phyloP scores from a whole-genome alignment of 2,329 filamentous ascomycete genomes.

The Stachybotrys echinatus region DNA sequence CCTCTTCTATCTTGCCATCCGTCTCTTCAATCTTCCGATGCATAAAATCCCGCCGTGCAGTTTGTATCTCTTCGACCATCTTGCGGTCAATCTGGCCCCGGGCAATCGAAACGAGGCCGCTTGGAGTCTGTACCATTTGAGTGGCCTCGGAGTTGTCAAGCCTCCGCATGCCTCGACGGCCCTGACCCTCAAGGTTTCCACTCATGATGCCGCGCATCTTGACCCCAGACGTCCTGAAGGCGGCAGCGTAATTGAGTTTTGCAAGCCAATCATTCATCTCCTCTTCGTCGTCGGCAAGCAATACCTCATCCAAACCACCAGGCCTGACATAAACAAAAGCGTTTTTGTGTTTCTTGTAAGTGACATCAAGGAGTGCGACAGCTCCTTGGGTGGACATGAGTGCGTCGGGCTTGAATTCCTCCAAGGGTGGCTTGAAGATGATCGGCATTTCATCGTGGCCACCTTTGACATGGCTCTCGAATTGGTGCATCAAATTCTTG shows the following conservation, averaged over 20 bases:
- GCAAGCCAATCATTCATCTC: slow-evolving; percentile 97
- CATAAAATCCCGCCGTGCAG: slow-evolving; percentile 78
- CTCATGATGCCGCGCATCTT: slow-evolving; percentile 84
- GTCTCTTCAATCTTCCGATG: slow-evolving; percentile 76
- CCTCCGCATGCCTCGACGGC: slow-evolving; percentile 64
- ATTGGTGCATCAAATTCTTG: slow-evolving; percentile 83
- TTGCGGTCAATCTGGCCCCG: slow-evolving; percentile 72
- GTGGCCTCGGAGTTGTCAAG: slow-evolving; percentile 58
- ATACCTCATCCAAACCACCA: slow-evolving; percentile 80
- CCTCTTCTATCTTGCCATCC: slow-evolving; percentile 68
- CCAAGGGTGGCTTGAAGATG: slow-evolving; percentile 83
- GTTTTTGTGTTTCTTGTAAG: slow-evolving; percentile 93
- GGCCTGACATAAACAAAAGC: slow-evolving; percentile 88
- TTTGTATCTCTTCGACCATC: slow-evolving; percentile 80
- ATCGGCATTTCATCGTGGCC: slow-evolving; percentile 72
- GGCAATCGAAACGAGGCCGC: slow-evolving; percentile 68
- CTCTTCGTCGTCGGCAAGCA: slow-evolving; percentile 82
- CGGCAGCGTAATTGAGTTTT: slow-evolving; percentile 92
- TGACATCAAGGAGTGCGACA: slow-evolving; percentile 78
- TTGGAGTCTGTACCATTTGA: slow-evolving; percentile 61
- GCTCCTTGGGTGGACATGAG: slow-evolving; percentile 91
- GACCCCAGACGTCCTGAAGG: slow-evolving; percentile 87
- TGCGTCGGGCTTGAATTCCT: slow-evolving; percentile 89
- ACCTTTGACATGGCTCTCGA: slow-evolving; percentile 74
- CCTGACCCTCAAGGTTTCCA: slow-evolving; percentile 79